A percentile compares a stretch with the other conserved stretches of the same genome.
Conservation (phyloP, 306 rosid species). For the Lithocarpus polystachyus region DNA sequence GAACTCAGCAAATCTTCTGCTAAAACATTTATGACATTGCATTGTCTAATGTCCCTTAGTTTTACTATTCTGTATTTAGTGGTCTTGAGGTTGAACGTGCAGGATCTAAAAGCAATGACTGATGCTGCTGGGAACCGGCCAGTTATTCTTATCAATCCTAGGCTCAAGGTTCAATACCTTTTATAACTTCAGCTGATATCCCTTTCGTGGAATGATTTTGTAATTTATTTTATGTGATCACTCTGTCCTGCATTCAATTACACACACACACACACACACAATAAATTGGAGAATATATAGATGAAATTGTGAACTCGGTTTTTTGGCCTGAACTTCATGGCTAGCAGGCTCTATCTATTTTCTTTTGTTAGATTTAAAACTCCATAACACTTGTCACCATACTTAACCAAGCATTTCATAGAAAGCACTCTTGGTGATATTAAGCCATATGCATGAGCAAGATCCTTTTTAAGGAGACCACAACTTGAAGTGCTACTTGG, state of each 20-base stretch:
- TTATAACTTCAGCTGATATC: constrained; percentile 8
- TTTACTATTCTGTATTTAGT: constrained; percentile 11
- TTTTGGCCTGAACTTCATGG: not conserved
- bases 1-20: constrained; percentile 14
- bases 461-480: not conserved
- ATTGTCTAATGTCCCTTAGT: constrained; percentile 13
- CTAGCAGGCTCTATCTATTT: not conserved
- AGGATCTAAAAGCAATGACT: constrained; percentile 93
- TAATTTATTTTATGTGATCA: not conserved
- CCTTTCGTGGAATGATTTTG: constrained; percentile 17
- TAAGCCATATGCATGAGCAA: not conserved
- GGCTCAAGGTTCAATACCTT: constrained; percentile 68
- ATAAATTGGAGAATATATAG: not conserved
- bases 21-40: constrained; percentile 11
- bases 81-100: constrained; percentile 35
- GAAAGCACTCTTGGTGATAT: not conserved
- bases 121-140: constrained; percentile 84
- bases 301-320: not conserved
- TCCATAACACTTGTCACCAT: too few species aligned
- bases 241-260: not conserved
- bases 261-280: too few species aligned
- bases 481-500: not conserved
- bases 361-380: not conserved
- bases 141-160: constrained; percentile 74
- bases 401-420: not conserved